Evolutionary conservation across 2,329 filamentous ascomycete genomes (phyloP).

Genomic region (Fusarium circinatum): DNA sequence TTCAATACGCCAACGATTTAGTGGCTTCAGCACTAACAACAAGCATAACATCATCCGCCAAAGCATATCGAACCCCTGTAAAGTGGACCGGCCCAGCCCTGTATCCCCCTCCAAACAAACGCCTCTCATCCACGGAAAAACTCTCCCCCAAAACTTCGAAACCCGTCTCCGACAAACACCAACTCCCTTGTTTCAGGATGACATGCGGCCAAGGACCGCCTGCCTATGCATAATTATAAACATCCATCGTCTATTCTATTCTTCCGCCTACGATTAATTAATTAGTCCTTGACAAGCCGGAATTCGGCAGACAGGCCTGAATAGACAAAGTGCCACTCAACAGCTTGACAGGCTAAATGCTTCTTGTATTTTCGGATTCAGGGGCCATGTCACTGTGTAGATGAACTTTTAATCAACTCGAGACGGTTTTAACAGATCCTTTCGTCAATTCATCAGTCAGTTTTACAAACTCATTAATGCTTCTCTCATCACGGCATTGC

Average conservation of each 20-base stretch:
- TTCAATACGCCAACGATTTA: not conserved
- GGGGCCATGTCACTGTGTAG: not conserved
- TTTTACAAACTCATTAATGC: constrained; percentile 1
- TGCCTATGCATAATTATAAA: constrained; percentile 13
- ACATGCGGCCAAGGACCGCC: not conserved
- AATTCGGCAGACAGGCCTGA: constrained; percentile 6
- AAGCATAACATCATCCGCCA: constrained; percentile 3
- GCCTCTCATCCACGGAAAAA: constrained; percentile 35
- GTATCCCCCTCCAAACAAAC: constrained; percentile 9
- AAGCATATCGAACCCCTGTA: not conserved
- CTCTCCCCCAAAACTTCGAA: constrained; percentile 25
- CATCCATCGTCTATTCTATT: not conserved
- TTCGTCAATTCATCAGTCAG: constrained; percentile 13
- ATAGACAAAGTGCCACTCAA: not conserved
- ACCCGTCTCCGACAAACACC: constrained; percentile 25
- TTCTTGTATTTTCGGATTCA: not conserved
- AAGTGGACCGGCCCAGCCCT: constrained; percentile 13
- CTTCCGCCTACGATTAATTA: constrained; percentile 3
- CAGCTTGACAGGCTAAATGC: not conserved
- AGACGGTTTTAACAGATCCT: constrained; percentile 4
- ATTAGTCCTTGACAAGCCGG: not conserved
- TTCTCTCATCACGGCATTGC: constrained; percentile 10
- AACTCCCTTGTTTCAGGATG: constrained; percentile 30
- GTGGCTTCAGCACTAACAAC: not conserved
- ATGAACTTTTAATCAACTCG: not conserved